Conservation (phyloP, 768 basidiomycete species). For the Agrocybe praecox region DNA sequence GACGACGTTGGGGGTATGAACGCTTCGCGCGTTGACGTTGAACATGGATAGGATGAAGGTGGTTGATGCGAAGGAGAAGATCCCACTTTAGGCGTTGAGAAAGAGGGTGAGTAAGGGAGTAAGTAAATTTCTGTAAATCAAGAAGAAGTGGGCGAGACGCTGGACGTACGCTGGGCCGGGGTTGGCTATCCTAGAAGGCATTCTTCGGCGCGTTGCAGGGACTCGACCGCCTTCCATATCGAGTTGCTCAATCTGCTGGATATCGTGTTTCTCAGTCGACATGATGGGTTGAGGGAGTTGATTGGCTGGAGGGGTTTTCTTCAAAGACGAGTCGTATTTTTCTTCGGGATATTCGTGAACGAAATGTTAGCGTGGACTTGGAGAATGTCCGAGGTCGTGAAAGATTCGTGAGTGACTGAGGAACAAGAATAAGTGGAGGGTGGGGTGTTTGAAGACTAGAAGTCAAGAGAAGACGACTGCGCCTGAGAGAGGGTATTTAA, state of each 20-base stretch:
- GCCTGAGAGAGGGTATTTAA: not conserved
- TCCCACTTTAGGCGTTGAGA: constrained; percentile 22
- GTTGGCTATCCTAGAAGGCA: constrained; percentile 26
- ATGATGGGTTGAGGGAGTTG: too few relatives aligned
- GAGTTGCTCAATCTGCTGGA: constrained; percentile 1
- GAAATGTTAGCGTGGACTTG: not conserved
- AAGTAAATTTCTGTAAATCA: not conserved
- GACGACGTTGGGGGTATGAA: constrained; percentile 59
- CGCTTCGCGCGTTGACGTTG: constrained; percentile 55
- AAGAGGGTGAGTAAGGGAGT: not conserved
- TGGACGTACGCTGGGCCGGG: constrained; percentile 32
- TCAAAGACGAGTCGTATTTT: too few relatives aligned
- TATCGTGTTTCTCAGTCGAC: constrained; percentile 11
- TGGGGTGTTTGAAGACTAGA: not conserved
- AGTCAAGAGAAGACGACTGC: not conserved
- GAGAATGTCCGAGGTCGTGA: not conserved
- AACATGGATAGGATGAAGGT: constrained; percentile 72
- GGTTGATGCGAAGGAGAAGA: constrained; percentile 46
- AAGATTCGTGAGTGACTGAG: not conserved
- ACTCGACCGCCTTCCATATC: not conserved
- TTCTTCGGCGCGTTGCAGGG: not conserved
- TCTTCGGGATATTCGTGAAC: too few relatives aligned
- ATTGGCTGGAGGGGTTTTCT: too few relatives aligned
- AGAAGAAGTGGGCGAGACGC: not conserved
- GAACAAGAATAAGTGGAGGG: not conserved